phyloP scores from a whole-genome alignment of 306 rosid genomes.

The Acacia confusa region DNA sequence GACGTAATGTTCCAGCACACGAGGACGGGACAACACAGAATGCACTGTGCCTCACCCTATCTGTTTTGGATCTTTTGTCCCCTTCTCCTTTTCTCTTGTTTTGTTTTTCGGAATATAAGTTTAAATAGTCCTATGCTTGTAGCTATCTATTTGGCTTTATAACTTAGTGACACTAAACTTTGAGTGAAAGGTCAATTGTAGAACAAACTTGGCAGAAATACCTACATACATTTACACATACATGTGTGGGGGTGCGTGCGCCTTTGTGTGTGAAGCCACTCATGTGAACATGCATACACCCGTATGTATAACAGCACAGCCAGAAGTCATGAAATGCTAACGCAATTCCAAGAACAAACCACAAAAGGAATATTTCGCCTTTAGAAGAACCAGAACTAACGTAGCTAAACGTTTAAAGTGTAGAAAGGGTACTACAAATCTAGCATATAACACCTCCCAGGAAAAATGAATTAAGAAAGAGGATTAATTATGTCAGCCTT shows the following conservation, averaged over 20 bases:
- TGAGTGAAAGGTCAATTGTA: no score
- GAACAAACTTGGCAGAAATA: neutral
- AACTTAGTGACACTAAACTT: no score
- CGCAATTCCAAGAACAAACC: neutral
- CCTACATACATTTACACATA: no score
- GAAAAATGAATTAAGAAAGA: neutral
- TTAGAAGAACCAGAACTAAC: neutral
- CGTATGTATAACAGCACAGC: no score
- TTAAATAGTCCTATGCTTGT: neutral
- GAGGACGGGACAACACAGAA: neutral
- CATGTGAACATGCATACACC: no score
- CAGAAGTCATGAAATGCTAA: no score
- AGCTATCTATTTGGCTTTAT: neutral
- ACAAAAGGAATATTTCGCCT: neutral
- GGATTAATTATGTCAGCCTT: no score
- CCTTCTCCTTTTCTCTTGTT: neutral
- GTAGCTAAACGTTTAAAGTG: neutral
- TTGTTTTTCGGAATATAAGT: neutral
- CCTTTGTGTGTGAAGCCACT: no score
- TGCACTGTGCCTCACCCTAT: neutral
- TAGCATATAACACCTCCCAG: constrained; percentile 2
- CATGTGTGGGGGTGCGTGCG: no score
- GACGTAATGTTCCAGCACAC: neutral
- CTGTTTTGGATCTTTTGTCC: neutral
- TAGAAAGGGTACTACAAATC: neutral